Percentiles rank a stretch among this genome's conserved stretches.
Conservation (phyloP, 2,329 filamentous ascomycete species). For the Fusarium sp. region DNA sequence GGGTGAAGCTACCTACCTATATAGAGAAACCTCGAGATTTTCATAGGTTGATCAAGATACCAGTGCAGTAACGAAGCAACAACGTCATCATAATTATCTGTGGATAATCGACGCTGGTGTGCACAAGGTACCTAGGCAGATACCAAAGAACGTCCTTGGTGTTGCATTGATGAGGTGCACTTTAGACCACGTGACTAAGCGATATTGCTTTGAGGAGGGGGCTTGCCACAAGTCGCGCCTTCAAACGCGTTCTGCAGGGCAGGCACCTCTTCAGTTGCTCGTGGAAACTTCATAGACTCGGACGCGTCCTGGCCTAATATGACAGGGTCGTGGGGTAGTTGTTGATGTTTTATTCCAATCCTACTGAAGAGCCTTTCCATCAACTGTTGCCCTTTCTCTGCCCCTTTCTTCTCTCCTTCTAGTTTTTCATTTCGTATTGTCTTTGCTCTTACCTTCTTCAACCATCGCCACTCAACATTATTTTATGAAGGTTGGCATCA, state of each 20-base stretch:
- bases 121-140: too few relatives aligned
- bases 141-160: neutral
- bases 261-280: conserved; percentile 5
- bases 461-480: conserved; percentile 3
- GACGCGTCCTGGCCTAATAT: conserved; percentile 31
- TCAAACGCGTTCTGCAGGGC: conserved; percentile 25
- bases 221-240: conserved; percentile 29
- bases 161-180: neutral
- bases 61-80: too few relatives aligned
- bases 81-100: too few relatives aligned
- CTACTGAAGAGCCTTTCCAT: conserved; percentile 10
- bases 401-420: neutral
- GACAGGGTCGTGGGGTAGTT: conserved; percentile 17
- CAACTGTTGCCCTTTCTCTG: neutral
- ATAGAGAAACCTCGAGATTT: too few relatives aligned
- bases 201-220: conserved; percentile 15
- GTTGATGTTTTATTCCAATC: conserved; percentile 5
- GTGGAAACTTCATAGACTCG: conserved; percentile 11
- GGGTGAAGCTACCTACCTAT: too few relatives aligned
- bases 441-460: conserved; percentile 3
- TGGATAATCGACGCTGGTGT: too few relatives aligned
- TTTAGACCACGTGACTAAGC: conserved; percentile 37
- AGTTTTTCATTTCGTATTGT: neutral
- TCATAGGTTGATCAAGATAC: too few relatives aligned
- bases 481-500: conserved; percentile 51